Conservation (phyloP, 179 eudicot species). For the Corrigiola litoralis region DNA sequence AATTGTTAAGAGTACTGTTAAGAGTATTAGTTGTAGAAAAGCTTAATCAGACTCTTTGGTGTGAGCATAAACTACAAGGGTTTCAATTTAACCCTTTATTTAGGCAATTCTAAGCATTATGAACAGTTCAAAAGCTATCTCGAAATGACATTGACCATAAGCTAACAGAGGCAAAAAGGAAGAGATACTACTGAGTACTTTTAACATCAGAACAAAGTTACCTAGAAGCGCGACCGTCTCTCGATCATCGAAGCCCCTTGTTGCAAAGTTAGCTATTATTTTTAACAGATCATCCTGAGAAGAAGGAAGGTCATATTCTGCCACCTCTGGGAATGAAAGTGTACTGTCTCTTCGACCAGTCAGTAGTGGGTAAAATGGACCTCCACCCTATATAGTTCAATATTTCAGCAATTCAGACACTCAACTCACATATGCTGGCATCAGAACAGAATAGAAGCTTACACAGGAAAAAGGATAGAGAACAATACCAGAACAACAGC, state of each 20-base stretch:
- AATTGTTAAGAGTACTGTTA: too few species aligned
- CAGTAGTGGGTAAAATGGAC: constrained; percentile 59
- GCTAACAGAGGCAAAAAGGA: not conserved
- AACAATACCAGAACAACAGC: constrained; percentile 43
- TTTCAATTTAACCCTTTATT: too few species aligned
- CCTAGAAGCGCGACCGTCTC: constrained; percentile 63
- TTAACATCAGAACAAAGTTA: not conserved
- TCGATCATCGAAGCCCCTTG: constrained; percentile 48
- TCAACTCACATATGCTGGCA: constrained; percentile 1
- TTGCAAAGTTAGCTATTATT: constrained; percentile 26
- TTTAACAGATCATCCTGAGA: constrained; percentile 39
- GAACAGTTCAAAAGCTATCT: not conserved
- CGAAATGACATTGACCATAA: not conserved
- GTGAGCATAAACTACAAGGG: too few species aligned
- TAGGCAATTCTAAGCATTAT: too few species aligned
- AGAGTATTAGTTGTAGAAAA: too few species aligned
- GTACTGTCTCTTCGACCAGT: constrained; percentile 58
- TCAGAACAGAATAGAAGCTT: not conserved
- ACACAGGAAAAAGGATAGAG: not conserved
- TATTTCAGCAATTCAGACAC: not conserved
- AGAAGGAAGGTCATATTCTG: constrained; percentile 46
- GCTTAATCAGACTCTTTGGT: too few species aligned
- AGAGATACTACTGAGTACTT: too few species aligned
- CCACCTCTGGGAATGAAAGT: constrained; percentile 26
- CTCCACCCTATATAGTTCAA: constrained; percentile 37